Evolutionary conservation across 2,329 filamentous ascomycete species (phyloP), one percentile per base, ranked within the genome.

Genomic region (Trichoderma aggressivum): DNA sequence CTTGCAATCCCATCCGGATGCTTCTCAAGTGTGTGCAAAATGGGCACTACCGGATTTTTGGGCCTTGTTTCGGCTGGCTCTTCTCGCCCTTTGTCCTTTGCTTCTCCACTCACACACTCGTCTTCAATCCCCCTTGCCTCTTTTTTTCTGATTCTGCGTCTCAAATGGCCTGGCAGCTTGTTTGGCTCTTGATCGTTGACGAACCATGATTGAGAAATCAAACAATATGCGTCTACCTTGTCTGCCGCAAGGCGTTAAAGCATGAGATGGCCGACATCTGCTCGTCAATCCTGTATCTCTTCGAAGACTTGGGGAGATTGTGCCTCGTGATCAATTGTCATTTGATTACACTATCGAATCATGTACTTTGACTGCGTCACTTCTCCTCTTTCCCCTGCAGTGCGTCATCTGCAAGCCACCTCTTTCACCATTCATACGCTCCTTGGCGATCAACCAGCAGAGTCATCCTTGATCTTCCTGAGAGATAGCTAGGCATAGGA

Each of bases 11-110:
- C 36, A 55, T 66, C 64, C 60, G 61, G 32, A n/a, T 58, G 59
- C 14, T 36, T 36, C 34, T 28, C 26, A 43, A 55, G 64, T 68
- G 24, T 53, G 77, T 77, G 76, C 76, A 78, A 70, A 75, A 69
- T 74, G 75, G 71, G 77, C 77, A 77, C 75, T 78, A 77, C 78
- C 79, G 75, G 72, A 76, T 73, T 74, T 68, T 75, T 75, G 78
- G 78, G 74, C 74, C 73, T 55, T 73, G 58, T 21, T 61, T 50
- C 70, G 53, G 58, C 65, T 70, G 36, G 50, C 34, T 36, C 53
- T 61, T 24, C n/a, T 50, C 43, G n/a, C 24, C 24, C 28, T 34
- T 21, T 43, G 50, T 26, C 55, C 58, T 53, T 14, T 70, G 50
- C 18, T 59, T 47, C 58, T 32, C 30, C 56, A 61, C 30, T n/a